Evolutionary conservation across 108 stramenopile species (phyloP).

Genomic region (Nitzschia sp.): DNA sequence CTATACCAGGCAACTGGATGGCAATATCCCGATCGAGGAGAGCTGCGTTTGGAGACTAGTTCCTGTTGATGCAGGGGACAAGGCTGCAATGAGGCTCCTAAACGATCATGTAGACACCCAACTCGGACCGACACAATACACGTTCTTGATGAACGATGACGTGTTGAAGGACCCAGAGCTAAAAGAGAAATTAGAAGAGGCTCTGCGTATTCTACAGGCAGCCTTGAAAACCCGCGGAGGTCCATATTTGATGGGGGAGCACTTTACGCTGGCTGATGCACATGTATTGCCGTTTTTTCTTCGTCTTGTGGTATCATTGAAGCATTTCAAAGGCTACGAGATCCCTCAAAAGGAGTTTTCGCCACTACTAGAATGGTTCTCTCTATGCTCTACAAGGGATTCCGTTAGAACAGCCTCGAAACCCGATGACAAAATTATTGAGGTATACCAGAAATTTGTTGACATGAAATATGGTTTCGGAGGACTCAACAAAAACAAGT

Average conservation of each 20-base stretch:
- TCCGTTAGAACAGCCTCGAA: conserved; percentile 44
- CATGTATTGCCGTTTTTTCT: conserved; percentile 52
- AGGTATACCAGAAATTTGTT: conserved; percentile 36
- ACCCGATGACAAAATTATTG: conserved; percentile 37
- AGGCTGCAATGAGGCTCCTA: conserved; percentile 40
- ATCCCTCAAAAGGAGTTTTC: conserved; percentile 40
- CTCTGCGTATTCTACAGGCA: conserved; percentile 29
- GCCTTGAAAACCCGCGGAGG: conserved; percentile 25
- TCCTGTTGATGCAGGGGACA: conserved; percentile 28
- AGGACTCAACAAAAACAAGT: conserved; percentile 23
- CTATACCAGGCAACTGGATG: conserved; percentile 23
- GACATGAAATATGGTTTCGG: conserved; percentile 42
- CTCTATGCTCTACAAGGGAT: conserved; percentile 35
- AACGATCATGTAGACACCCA: conserved; percentile 50
- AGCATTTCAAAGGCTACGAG: conserved; percentile 47
- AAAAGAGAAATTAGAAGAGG: conserved; percentile 30
- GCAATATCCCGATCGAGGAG: not conserved
- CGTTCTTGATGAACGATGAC: conserved; percentile 51
- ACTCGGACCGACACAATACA: conserved; percentile 38
- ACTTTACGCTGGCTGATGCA: conserved; percentile 45
- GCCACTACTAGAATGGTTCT: conserved; percentile 31
- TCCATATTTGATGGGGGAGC: conserved; percentile 37
- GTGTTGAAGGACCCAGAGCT: conserved; percentile 21
- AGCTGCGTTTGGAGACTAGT: conserved; percentile 24
- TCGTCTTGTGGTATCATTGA: conserved; percentile 30